phyloP scores from a whole-genome alignment of 257 asterid genomes.

The Nicotiana benthamiana region DNA sequence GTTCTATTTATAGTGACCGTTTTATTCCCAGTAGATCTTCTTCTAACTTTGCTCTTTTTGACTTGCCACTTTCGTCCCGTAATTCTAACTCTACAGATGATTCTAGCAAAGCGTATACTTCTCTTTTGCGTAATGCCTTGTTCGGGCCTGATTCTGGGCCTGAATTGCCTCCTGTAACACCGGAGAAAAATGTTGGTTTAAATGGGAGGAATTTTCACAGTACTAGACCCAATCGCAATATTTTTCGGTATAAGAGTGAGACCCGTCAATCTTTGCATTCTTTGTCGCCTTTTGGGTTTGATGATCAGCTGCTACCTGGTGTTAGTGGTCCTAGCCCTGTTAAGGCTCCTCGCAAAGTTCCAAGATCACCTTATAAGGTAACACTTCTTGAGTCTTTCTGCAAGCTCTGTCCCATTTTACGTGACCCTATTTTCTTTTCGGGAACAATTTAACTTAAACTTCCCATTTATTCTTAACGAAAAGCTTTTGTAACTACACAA shows the following conservation, averaged over 20 bases:
- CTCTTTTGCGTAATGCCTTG: constrained; percentile 56
- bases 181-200: constrained; percentile 29
- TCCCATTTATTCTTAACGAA: too few species aligned
- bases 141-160: constrained; percentile 57
- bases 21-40: constrained; percentile 79
- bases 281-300: constrained; percentile 67
- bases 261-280: constrained; percentile 50
- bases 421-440: too few species aligned
- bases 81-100: constrained; percentile 43
- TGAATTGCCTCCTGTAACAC: constrained; percentile 48
- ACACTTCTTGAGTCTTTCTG: neutral
- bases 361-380: constrained; percentile 83
- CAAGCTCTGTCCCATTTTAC: neutral
- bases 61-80: constrained; percentile 30
- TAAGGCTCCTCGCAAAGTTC: constrained; percentile 70
- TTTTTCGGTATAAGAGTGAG: constrained; percentile 75
- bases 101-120: constrained; percentile 50
- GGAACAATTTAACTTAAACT: too few species aligned
- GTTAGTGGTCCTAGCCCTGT: constrained; percentile 53
- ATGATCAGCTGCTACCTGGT: constrained; percentile 64
- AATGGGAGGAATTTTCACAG: constrained; percentile 23
- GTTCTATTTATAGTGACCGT: constrained; percentile 76
- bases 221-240: constrained; percentile 56
- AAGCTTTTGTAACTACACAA: too few species aligned
- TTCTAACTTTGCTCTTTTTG: constrained; percentile 72